Evolutionary conservation across 306 rosid genomes (phyloP).

Genomic region (Quillaja saponaria): DNA sequence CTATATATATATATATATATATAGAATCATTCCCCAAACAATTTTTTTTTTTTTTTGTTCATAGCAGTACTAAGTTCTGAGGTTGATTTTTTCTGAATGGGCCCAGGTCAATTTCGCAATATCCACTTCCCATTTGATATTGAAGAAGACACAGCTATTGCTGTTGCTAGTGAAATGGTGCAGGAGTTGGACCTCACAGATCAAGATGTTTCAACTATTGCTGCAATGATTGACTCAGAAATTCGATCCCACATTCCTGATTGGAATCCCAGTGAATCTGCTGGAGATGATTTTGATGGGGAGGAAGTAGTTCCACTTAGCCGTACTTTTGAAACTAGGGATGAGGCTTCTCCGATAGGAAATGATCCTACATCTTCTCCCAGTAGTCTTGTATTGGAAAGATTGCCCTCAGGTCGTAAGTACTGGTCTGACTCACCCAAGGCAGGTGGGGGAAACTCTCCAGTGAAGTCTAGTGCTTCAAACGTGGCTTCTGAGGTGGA

Average conservation of each 20-base stretch:
- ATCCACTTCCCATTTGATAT: conserved; percentile 95
- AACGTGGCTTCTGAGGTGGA: conserved; percentile 38
- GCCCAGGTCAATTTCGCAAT: conserved; percentile 71
- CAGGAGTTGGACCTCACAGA: conserved; percentile 87
- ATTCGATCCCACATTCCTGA: conserved; percentile 64
- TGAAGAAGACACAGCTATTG: conserved; percentile 76
- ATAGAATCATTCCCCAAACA: no score
- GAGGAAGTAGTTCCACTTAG: conserved; percentile 38
- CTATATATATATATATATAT: no score
- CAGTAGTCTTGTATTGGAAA: conserved; percentile 63
- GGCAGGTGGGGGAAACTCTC: conserved; percentile 59
- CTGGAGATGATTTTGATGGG: conserved; percentile 28
- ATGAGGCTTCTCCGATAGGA: conserved; percentile 39
- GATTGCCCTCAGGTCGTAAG: conserved; percentile 86
- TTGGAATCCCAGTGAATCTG: conserved; percentile 51
- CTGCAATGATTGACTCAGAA: conserved; percentile 79
- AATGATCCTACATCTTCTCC: conserved; percentile 34
- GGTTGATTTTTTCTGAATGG: conserved; percentile 19
- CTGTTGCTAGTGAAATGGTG: conserved; percentile 99
- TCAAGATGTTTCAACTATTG: conserved; percentile 86
- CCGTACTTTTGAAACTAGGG: conserved; percentile 41
- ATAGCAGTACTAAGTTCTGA: conserved; percentile 2
- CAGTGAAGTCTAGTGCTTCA: conserved; percentile 44
- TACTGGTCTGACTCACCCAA: conserved; percentile 92
- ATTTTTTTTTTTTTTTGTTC: no score